Evolutionary conservation across 768 basidiomycete species (phyloP), one percentile per base, ranked within the genome.

Genomic region (Ephemerocybe angulata): DNA sequence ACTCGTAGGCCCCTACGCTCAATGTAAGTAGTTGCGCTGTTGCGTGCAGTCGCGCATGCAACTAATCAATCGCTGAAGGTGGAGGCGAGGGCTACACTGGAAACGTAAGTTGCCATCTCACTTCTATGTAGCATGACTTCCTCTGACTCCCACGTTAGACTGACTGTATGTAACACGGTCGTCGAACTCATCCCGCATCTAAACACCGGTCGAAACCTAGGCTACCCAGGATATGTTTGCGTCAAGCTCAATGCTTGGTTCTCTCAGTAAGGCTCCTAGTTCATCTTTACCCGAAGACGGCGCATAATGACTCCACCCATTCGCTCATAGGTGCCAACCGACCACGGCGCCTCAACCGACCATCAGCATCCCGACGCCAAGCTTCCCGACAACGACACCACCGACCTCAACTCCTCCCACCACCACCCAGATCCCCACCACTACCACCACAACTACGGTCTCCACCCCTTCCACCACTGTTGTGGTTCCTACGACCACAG

Each of bases 221-320:
- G 70, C 50, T 67, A 60, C 33, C 42, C 65, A 11, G 70, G 70
- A 48, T 60, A 61, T 25, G 60, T 61, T 21, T 72, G 69, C 50
- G 51, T 61, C n/a, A 60, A 63, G 33, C 28, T 59, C 41, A 71
- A 71, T 50, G 61, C 66, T n/a, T 72, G 54, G 27, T 72, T 70
- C 53, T 69, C 63, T 33, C 69, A 72, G 68, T 70, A 53, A 51
- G 64, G n/a, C n/a, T n/a, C n/a, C 50, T 21, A 11, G 11, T 21
- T 46, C 8, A 24, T 13, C 19, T n/a, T 2, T 22, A n/a, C 21
- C n/a, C 46, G 15, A 4, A 4, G n/a, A 13, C 28, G 21, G n/a
- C 6, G 5, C 31, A 35, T 19, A 25, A 15, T 21, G 41, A n/a
- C 3, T 24, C 40, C 46, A 54, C n/a, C 46, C 27, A 10, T 22